phyloP scores from a whole-genome alignment of 139 green algal genomes.

The Chlorella sorokiniana region DNA sequence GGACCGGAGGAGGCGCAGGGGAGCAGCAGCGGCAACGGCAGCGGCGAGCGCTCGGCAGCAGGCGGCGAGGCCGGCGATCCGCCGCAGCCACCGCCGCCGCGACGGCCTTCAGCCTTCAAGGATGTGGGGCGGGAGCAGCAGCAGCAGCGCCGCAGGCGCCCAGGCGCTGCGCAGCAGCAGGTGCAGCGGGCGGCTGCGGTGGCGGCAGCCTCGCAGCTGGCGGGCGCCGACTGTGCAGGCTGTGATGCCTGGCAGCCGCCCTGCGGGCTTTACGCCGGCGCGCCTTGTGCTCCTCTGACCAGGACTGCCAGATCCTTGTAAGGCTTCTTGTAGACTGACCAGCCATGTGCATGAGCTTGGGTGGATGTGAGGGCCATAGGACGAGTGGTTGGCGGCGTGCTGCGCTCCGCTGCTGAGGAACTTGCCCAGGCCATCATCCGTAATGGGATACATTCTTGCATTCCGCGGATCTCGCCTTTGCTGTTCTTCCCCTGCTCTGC shows the following conservation, averaged over 20 bases:
- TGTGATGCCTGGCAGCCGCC: neutral
- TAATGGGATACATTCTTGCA: too few species aligned
- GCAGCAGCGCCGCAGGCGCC: conserved; percentile 3
- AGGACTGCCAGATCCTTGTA: too few species aligned
- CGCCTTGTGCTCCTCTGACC: too few species aligned
- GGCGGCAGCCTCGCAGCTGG: neutral
- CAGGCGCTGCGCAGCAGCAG: neutral
- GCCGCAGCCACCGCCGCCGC: neutral
- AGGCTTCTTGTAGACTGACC: too few species aligned
- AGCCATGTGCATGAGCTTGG: too few species aligned
- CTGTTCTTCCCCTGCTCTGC: too few species aligned
- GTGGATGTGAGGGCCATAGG: too few species aligned
- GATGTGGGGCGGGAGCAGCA: conserved; percentile 1
- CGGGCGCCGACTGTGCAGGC: neutral
- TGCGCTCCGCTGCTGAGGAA: too few species aligned
- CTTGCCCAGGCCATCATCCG: too few species aligned
- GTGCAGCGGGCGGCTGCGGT: neutral
- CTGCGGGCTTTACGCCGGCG: neutral
- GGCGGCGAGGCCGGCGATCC: neutral
- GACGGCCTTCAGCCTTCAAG: neutral
- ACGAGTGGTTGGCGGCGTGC: too few species aligned
- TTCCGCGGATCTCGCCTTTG: too few species aligned
- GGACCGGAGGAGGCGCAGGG: neutral
- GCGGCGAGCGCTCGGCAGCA: neutral
- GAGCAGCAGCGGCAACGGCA: neutral